phyloP scores from a whole-genome alignment of 192 early-diverging fungal species.

The Coemansia sp. region DNA sequence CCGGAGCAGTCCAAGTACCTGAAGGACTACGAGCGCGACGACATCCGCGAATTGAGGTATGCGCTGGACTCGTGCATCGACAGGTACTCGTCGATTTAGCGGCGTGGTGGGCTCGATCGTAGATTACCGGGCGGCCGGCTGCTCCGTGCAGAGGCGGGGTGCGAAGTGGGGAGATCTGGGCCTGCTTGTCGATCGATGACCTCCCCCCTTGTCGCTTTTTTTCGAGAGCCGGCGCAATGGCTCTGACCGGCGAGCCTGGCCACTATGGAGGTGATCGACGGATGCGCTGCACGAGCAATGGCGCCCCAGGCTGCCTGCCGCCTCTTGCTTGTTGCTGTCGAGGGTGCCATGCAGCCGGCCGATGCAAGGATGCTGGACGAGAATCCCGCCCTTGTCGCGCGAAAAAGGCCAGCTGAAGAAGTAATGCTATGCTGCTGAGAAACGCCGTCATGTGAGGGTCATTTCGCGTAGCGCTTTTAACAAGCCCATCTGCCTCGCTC shows the following conservation, averaged over 20 bases:
- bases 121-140: neutral
- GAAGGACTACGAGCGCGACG: conserved; percentile 48
- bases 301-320: neutral
- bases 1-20: conserved; percentile 25
- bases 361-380: neutral
- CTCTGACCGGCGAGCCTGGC: neutral
- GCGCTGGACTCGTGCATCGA: conserved; percentile 35
- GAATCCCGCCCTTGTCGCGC: neutral
- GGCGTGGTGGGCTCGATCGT: neutral
- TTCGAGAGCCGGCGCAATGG: neutral
- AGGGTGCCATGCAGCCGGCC: neutral
- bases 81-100: conserved; percentile 21
- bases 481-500: neutral
- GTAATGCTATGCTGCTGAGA: neutral
- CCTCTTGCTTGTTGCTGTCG: neutral
- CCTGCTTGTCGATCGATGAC: neutral
- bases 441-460: neutral
- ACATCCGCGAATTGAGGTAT: conserved; percentile 23
- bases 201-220: neutral
- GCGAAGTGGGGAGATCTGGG: conserved; percentile 1
- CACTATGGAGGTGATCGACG: neutral
- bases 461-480: neutral
- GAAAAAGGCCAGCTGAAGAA: neutral
- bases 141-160: too few species aligned
- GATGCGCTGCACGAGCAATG: neutral